These are phyloP conservation scores for Bipolaris cookei DNA, from an alignment of 2,329 filamentous ascomycete genomes.

Conservation along the genomic window DNA sequence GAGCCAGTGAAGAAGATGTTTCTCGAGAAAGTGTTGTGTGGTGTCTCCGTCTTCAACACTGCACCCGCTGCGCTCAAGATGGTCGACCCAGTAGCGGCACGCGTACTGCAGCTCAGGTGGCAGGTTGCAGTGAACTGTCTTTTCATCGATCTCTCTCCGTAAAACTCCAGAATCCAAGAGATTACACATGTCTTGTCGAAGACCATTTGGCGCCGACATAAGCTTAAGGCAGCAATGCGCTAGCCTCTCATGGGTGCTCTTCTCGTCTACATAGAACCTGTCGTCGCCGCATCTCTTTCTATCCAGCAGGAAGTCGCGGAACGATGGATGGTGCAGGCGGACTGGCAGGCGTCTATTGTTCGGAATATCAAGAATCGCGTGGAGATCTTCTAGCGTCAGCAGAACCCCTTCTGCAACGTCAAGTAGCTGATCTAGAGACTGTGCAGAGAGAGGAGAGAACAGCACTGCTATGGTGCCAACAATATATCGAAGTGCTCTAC, in stretches of 20 bases:
- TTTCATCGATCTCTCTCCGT: not conserved
- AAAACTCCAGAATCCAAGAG: no score
- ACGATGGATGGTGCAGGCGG: not conserved
- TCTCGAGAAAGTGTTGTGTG: no score
- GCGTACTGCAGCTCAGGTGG: no score
- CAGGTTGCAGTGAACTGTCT: no score
- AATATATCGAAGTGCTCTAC: no score
- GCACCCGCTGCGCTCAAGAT: no score
- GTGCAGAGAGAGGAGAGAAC: constrained; percentile 3
- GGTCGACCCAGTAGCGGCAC: no score
- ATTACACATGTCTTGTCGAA: not conserved
- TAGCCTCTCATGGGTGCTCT: not conserved
- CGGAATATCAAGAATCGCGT: not conserved
- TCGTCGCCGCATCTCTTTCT: not conserved
- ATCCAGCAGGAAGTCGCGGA: not conserved
- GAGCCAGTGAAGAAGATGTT: no score
- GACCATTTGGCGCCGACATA: not conserved
- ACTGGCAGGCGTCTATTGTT: not conserved
- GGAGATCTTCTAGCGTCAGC: not conserved
- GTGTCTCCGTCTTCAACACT: no score
- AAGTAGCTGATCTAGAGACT: not conserved
- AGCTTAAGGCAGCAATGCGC: not conserved
- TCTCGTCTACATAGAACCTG: not conserved
- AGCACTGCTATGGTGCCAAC: no score
- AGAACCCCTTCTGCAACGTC: not conserved